These are phyloP conservation scores for Xylaria sp. DNA, from an alignment of 2,329 filamentous ascomycete species.

Conservation along the genomic window DNA sequence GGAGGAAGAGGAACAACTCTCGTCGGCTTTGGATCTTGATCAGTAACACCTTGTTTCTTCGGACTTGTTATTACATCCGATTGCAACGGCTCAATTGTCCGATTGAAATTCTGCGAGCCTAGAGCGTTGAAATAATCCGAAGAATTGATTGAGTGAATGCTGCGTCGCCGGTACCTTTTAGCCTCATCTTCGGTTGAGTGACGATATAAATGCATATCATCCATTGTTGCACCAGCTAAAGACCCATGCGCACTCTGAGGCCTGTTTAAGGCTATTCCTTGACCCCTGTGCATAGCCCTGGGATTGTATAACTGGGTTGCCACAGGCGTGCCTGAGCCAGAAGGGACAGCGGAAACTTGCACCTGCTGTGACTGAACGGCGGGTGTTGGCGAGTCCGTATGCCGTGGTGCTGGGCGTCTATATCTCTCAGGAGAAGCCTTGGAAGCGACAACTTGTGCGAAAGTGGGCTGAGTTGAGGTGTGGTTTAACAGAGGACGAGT, in stretches of 20 bases:
- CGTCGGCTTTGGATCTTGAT: constrained; percentile 49
- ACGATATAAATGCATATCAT: constrained; percentile 71
- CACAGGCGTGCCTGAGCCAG: constrained; percentile 59
- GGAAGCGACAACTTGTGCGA: constrained; percentile 60
- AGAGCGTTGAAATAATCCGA: constrained; percentile 48
- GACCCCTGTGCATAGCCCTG: constrained; percentile 44
- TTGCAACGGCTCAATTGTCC: constrained; percentile 43
- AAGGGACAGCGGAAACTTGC: constrained; percentile 51
- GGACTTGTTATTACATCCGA: constrained; percentile 39
- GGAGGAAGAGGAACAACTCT: constrained; percentile 44
- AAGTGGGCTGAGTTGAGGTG: constrained; percentile 55
- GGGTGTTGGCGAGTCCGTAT: constrained; percentile 53
- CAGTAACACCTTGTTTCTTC: constrained; percentile 40
- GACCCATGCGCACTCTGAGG: constrained; percentile 59
- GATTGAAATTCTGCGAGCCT: constrained; percentile 46
- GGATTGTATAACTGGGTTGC: constrained; percentile 61
- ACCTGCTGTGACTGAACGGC: constrained; percentile 39
- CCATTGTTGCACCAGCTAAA: constrained; percentile 58
- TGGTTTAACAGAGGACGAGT: constrained; percentile 51
- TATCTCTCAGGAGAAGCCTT: constrained; percentile 85
- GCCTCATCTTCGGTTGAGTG: constrained; percentile 66
- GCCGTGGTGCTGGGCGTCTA: constrained; percentile 66
- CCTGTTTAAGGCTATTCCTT: constrained; percentile 47
- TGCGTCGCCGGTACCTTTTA: constrained; percentile 80
- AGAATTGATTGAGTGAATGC: constrained; percentile 71